These are phyloP conservation scores for Cyclotella kingstonii DNA, from an alignment of 108 stramenopile genomes.

Conservation along the genomic window DNA sequence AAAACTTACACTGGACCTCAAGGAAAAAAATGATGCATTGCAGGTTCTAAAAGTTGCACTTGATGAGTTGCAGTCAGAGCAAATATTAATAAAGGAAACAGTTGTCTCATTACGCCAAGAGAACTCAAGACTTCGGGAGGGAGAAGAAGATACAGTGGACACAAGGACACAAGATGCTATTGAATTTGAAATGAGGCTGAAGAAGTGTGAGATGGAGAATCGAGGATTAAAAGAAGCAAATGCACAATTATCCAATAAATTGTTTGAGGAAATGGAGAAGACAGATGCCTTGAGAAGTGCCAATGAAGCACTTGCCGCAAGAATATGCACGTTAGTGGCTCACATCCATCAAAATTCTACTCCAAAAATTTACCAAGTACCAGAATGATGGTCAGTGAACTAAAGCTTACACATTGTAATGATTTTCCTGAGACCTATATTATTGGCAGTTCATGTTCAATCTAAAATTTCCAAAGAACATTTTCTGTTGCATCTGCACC, in stretches of 20 bases:
- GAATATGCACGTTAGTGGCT: conserved; percentile 38
- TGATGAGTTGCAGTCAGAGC: conserved; percentile 22
- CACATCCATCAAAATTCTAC: conserved; percentile 29
- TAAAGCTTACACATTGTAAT: too few species aligned
- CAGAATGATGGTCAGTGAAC: too few species aligned
- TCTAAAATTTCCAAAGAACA: too few species aligned
- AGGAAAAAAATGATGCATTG: conserved; percentile 23
- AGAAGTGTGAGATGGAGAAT: conserved; percentile 33
- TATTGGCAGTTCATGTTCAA: too few species aligned
- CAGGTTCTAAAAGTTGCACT: conserved; percentile 16
- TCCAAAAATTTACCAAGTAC: too few species aligned
- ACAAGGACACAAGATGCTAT: conserved; percentile 2
- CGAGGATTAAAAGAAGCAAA: conserved; percentile 27
- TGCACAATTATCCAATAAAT: conserved; percentile 19
- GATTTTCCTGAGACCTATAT: too few species aligned
- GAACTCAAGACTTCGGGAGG: conserved; percentile 24
- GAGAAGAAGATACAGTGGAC: not conserved
- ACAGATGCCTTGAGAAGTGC: conserved; percentile 30
- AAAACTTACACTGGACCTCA: conserved; percentile 9
- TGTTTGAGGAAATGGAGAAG: conserved; percentile 41
- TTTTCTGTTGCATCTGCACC: too few species aligned
- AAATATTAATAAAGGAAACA: conserved; percentile 23
- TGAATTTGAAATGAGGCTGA: conserved; percentile 23
- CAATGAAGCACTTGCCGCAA: conserved; percentile 34
- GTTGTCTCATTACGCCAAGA: conserved; percentile 26